phyloP scores from a whole-genome alignment of 805 yeast genomes.

The Barnettozyma californica region DNA sequence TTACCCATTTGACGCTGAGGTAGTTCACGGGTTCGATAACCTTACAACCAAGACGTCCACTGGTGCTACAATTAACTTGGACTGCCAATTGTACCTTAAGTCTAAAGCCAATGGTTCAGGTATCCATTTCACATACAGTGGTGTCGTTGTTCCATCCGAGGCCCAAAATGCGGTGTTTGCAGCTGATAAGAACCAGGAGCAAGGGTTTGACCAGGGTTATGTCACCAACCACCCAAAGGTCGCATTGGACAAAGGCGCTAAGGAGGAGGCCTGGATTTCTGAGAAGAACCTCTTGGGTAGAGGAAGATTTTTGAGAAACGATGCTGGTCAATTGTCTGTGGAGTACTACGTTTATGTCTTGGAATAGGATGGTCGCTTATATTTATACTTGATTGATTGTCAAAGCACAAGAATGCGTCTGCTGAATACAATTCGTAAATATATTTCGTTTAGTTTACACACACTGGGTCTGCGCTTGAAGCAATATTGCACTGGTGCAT shows the following conservation, averaged over 20 bases:
- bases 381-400: no score
- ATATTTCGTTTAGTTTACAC: constrained; percentile 30
- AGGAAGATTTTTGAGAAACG: constrained; percentile 53
- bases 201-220: constrained; percentile 42
- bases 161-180: constrained; percentile 32
- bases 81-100: constrained; percentile 45
- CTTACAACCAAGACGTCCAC: constrained; percentile 30
- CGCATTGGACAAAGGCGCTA: constrained; percentile 36
- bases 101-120: constrained; percentile 37
- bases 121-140: constrained; percentile 40
- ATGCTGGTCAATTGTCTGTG: constrained; percentile 40
- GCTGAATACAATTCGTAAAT: not conserved
- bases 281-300: constrained; percentile 47
- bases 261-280: constrained; percentile 46
- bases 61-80: constrained; percentile 33
- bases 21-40: constrained; percentile 43
- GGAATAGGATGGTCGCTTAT: no score
- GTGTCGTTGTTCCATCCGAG: constrained; percentile 39
- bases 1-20: constrained; percentile 34
- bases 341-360: constrained; percentile 44
- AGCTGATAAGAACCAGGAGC: constrained; percentile 24
- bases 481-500: constrained; percentile 96
- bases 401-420: not conserved
- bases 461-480: constrained; percentile 63
- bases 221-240: constrained; percentile 44